phyloP scores from a whole-genome alignment of 1,284 basidiomycete genomes.

The Ceratobasidium theobromae region DNA sequence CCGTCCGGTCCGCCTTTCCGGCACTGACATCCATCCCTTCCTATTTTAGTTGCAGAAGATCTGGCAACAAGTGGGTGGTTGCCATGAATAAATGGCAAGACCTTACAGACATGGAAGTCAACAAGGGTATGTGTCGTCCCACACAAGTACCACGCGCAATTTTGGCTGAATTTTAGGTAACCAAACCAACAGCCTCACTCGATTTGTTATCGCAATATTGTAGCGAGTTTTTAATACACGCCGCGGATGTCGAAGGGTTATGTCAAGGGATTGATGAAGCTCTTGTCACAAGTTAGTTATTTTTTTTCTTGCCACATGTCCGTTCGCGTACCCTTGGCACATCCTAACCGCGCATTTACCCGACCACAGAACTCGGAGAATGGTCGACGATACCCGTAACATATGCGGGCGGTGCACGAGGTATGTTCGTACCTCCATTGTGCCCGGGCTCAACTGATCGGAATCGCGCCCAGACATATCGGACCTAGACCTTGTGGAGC shows the following conservation, averaged over 20 bases:
- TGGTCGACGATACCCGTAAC: slow-evolving; percentile 93
- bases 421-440: slow-evolving; percentile 47
- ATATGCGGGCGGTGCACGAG: slow-evolving; percentile 95
- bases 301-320: not conserved
- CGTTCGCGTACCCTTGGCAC: too few species aligned
- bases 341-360: not conserved
- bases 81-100: slow-evolving; percentile 99
- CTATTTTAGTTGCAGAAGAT: slow-evolving; percentile 72
- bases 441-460: not conserved
- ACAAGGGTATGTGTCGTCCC: slow-evolving; percentile 65
- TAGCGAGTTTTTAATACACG: slow-evolving; percentile 95
- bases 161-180: slow-evolving; percentile 15
- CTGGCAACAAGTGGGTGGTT: slow-evolving; percentile 82
- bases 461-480: slow-evolving; percentile 59
- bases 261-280: slow-evolving; percentile 96
- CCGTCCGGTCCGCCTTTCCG: too few species aligned
- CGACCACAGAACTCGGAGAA: slow-evolving; percentile 73
- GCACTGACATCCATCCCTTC: not conserved
- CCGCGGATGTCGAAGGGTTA: slow-evolving; percentile 96
- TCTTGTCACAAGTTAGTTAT: slow-evolving; percentile 72
- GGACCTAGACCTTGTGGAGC: slow-evolving; percentile 84
- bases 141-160: not conserved
- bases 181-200: slow-evolving; percentile 58
- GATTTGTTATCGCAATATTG: slow-evolving; percentile 72
- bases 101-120: slow-evolving; percentile 92